Evolutionary conservation across 2,329 filamentous ascomycete species (phyloP), one percentile per base, ranked within the genome.

Genomic region (Colletotrichum sp.): DNA sequence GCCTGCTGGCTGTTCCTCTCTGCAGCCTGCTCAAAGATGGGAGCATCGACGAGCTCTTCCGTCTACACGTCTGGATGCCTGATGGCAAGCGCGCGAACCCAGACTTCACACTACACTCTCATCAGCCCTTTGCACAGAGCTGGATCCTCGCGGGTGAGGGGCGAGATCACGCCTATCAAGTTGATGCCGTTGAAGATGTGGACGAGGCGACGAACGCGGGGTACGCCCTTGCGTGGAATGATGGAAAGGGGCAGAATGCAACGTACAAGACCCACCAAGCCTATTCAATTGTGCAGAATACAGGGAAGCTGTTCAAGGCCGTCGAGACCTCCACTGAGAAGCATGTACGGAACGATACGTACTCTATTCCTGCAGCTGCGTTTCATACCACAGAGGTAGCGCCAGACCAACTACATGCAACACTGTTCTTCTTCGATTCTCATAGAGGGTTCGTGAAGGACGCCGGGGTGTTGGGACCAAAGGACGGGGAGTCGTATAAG

Each of bases 371-470:
- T 3, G 80, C 80, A 9, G 82, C 77, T 2, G 74, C 68, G 6
- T 84, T 80, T 60, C 84, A 86, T 74, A 77, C 68, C 1, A 78
- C 80, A 9, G 78, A 79, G 2, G 83, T 85, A 3, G 70, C 77
- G 4, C 80, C 82, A 0, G 77, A 83, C 9, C 66, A 57, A 3
- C 66, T 85, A 0, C 83, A 85, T 59, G 83, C 85, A 2, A 84
- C 83, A 1, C 48, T 86, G 5, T 83, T 84, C 78, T 81, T 83
- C 63, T 85, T 86, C 66, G 84, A 86, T 71, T 79, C 83, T 1
- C 63, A 55, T 13, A 81, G 81, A 2, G 84, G 84, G 9, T 84
- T 82, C 65, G 71, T 78, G 6, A 68, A 79, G 55, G 80, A 83
- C 66, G 83, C 82, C 1, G 77, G 77, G 5, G 82, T 84, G 1